These are phyloP conservation scores for Helicostylum pulchrum DNA, from an alignment of 192 early-diverging fungal species.

Conservation along the genomic window DNA sequence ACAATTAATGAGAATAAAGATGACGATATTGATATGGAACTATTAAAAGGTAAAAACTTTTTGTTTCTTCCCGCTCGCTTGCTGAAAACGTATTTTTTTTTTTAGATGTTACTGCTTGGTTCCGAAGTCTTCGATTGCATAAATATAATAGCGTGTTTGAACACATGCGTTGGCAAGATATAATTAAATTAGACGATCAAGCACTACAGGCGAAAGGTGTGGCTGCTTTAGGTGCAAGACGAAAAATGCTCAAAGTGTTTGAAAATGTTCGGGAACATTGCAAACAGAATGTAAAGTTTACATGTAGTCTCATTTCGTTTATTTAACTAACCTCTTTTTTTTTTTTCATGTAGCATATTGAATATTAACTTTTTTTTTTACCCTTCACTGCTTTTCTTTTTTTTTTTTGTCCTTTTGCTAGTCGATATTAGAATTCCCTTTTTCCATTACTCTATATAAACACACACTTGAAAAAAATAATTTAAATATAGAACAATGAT, in stretches of 20 bases:
- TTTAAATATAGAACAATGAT: not conserved
- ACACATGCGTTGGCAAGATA: constrained; percentile 82
- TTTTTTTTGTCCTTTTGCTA: too few relatives aligned
- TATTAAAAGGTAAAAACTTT: constrained; percentile 60
- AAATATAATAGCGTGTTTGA: constrained; percentile 93
- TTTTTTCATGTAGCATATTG: too few relatives aligned
- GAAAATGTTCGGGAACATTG: constrained; percentile 60
- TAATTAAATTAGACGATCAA: constrained; percentile 81
- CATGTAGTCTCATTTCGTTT: too few relatives aligned
- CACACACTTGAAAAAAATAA: not conserved
- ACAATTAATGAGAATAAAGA: constrained; percentile 70
- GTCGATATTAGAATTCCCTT: too few relatives aligned
- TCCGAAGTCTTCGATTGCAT: constrained; percentile 87
- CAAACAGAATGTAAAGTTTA: constrained; percentile 28
- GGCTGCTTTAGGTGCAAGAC: constrained; percentile 86
- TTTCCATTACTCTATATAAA: too few relatives aligned
- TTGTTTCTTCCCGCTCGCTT: too few relatives aligned
- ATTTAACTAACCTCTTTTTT: too few relatives aligned
- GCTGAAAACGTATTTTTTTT: too few relatives aligned
- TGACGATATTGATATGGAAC: constrained; percentile 70
- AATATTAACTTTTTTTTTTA: too few relatives aligned
- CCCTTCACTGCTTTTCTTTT: too few relatives aligned
- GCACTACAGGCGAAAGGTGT: constrained; percentile 82
- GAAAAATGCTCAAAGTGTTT: constrained; percentile 96
- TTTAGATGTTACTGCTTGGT: constrained; percentile 91